phyloP scores from a whole-genome alignment of 345 rosid species.

The Brassica juncea region DNA sequence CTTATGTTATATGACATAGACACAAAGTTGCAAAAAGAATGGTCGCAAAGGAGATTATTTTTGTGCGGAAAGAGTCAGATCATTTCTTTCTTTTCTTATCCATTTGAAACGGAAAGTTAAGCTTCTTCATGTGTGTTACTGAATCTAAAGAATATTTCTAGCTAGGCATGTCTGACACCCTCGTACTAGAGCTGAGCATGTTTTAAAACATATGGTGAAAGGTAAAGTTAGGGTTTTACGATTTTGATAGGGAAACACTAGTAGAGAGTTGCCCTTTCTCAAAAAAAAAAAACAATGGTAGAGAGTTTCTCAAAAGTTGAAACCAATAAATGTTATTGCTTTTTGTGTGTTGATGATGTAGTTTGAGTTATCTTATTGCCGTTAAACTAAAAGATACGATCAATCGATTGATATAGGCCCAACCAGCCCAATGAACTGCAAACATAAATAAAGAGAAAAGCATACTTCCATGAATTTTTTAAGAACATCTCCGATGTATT shows the following conservation, averaged over 20 bases:
- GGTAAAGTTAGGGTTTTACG: neutral
- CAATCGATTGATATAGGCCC: neutral
- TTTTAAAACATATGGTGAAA: neutral
- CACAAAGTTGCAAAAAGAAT: conserved; percentile 16
- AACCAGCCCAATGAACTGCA: neutral
- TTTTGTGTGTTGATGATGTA: neutral
- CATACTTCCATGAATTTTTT: neutral
- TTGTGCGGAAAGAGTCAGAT: conserved; percentile 19
- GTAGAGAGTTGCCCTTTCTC: no score
- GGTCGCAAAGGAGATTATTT: conserved; percentile 22
- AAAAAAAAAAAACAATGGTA: no score
- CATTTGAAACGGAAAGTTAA: neutral
- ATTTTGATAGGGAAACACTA: neutral
- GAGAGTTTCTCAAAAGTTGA: neutral
- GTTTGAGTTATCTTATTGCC: neutral
- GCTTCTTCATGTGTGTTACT: neutral
- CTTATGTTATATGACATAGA: conserved; percentile 28
- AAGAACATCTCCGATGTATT: no score
- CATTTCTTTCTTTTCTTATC: conserved; percentile 12
- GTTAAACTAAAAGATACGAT: no score
- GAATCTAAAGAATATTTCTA: neutral
- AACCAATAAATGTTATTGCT: neutral
- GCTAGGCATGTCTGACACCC: neutral
- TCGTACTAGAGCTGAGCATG: neutral
- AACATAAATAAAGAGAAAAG: no score